Evolutionary conservation across 2,329 filamentous ascomycete genomes (phyloP).

Genomic region (Xylaria sp.): DNA sequence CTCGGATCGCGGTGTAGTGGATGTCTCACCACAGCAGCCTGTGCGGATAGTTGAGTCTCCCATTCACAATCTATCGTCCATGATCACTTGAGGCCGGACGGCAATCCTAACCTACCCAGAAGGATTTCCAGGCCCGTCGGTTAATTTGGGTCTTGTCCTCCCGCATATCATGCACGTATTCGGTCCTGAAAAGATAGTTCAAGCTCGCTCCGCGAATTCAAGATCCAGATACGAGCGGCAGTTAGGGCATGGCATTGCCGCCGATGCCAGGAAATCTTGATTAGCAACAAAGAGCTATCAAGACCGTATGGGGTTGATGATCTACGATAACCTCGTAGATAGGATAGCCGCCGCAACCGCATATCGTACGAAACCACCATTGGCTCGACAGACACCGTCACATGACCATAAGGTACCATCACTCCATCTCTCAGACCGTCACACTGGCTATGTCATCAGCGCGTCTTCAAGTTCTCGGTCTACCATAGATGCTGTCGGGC

Average conservation of each 20-base stretch:
- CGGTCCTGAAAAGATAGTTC: background rate
- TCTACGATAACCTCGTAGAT: background rate
- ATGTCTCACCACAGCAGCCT: background rate
- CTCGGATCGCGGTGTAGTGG: background rate
- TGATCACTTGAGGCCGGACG: background rate
- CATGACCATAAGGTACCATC: constrained; percentile 13
- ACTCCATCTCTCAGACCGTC: background rate
- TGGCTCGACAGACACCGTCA: constrained; percentile 11
- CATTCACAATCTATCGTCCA: background rate
- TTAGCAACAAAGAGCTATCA: background rate
- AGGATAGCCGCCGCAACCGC: constrained; percentile 13
- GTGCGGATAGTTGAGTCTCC: background rate
- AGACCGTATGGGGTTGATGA: background rate
- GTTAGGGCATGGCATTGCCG: background rate
- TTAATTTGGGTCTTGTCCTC: background rate
- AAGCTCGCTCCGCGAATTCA: too few relatives aligned
- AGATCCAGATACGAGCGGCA: background rate
- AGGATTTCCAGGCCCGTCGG: background rate
- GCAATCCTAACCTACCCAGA: background rate
- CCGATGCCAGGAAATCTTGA: background rate
- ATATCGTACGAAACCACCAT: background rate
- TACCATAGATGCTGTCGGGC: background rate
- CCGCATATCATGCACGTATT: background rate
- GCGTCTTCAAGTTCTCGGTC: constrained; percentile 1
- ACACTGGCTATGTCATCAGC: background rate